Percentiles rank a stretch among this genome's conserved stretches.
These are phyloP conservation scores for Fusarium pininemorale DNA, from an alignment of 2,329 filamentous ascomycete genomes.

Conservation along the genomic window DNA sequence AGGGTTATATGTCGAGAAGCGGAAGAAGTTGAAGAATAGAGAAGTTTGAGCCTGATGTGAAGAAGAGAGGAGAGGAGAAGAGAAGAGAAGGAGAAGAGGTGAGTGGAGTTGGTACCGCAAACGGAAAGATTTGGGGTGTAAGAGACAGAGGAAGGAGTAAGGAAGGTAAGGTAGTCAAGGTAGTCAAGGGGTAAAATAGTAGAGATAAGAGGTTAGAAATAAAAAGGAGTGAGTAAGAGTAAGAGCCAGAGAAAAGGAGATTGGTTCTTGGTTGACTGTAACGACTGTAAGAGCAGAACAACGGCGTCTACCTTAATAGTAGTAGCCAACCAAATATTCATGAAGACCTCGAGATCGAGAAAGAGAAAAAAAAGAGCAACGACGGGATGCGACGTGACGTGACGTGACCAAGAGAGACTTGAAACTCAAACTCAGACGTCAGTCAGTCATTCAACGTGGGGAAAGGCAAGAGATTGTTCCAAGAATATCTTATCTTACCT, in stretches of 20 bases:
- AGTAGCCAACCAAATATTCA: background rate
- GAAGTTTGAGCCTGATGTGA: background rate
- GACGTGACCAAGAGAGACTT: background rate
- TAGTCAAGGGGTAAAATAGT: background rate
- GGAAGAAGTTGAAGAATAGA: background rate
- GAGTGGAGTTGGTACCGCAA: conserved; percentile 10
- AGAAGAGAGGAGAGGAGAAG: background rate
- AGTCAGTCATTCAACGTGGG: conserved; percentile 18
- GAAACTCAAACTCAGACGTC: conserved; percentile 7
- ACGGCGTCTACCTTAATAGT: background rate
- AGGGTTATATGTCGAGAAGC: background rate
- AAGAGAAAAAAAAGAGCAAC: background rate
- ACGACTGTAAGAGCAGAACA: background rate
- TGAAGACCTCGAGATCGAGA: background rate
- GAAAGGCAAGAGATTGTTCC: conserved; percentile 19
- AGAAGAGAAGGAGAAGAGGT: background rate
- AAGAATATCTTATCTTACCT: conserved; percentile 9
- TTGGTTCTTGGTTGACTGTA: conserved; percentile 11
- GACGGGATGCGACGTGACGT: background rate
- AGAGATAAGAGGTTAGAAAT: background rate
- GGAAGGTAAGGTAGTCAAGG: background rate
- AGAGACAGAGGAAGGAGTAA: conserved; percentile 1
- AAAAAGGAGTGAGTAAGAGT: conserved; percentile 1
- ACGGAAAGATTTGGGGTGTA: conserved; percentile 17
- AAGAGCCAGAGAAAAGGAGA: conserved; percentile 5